These are phyloP conservation scores for Podaxis carcinomalis DNA, from an alignment of 768 basidiomycete species.

Conservation along the genomic window DNA sequence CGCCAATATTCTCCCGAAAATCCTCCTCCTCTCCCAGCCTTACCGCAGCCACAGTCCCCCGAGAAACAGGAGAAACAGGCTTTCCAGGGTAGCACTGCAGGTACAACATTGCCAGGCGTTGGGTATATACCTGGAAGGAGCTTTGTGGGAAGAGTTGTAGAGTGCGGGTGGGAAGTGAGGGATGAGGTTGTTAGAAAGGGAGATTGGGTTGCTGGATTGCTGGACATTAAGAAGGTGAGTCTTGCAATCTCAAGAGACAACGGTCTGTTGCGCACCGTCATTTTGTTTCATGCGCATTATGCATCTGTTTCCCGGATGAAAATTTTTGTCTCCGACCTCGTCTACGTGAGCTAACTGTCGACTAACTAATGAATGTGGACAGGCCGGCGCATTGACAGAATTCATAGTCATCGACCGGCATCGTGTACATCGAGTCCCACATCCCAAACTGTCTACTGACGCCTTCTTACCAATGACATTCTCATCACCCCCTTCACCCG, in stretches of 20 bases:
- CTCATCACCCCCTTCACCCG: conserved; percentile 14
- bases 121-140: conserved; percentile 87
- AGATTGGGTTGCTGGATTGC: conserved; percentile 83
- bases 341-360: neutral
- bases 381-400: conserved; percentile 88
- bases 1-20: neutral
- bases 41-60: conserved; percentile 3
- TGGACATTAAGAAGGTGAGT: conserved; percentile 77
- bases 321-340: conserved; percentile 1
- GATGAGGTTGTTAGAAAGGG: conserved; percentile 65
- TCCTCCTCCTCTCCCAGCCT: conserved; percentile 3
- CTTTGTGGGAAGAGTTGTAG: conserved; percentile 80
- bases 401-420: conserved; percentile 82
- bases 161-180: conserved; percentile 77
- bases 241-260: conserved; percentile 5
- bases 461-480: neutral
- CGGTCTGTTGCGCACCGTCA: conserved; percentile 2
- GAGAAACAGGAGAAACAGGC: conserved; percentile 5
- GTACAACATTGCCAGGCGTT: conserved; percentile 30
- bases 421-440: conserved; percentile 68
- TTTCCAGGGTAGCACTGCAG: conserved; percentile 11
- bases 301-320: conserved; percentile 7
- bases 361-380: neutral
- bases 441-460: conserved; percentile 34
- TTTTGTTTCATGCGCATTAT: neutral